Base-by-base conservation (phyloP, 129 eudicot genomes). In the Flaveria trinervia region DNA sequence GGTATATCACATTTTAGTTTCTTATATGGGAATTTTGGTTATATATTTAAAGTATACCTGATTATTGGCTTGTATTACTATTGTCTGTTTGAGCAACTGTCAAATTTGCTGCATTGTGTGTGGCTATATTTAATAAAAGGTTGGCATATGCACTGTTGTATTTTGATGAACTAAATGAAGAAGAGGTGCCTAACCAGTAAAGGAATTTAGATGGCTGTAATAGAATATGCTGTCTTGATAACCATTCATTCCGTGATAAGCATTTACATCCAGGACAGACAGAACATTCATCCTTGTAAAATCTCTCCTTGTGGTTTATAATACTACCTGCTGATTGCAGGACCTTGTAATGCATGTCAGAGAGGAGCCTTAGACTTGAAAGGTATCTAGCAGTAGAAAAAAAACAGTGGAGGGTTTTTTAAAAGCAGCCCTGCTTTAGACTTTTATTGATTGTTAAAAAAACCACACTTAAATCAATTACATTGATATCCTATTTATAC, bases 1-100 rank as follows among this genome's bases (percentile, higher is more conserved):
- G 96, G 98, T 94, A 79, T 68, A 68, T 67, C 36, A 3, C 36
- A 26, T 26, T 26, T 26, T 2, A 30, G 36, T 30, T 30, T 30
- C 36, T 30, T 44, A 50, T 48, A 39, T 15, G 55, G 22, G 39
- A 52, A 9, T 0, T 39, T 78, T 2, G 23, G 12, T 78, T 26
- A 48, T 77, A 55, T 22, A 15, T 67, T 41, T 15, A 77, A 39
- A 28, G 11, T 77, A 6, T 52, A 18, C 15, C n/a, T 59, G 70
- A 57, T 0, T 74, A 20, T 62, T 17, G 41, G 41, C 67, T 25
- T 61, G 13, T 61, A 25, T 5, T 65, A 61, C 70, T 45, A 25
- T 23, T 23, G 1, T 60, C 48, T 25, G 28, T 60, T 12, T 60
- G 41, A 61, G 71, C 66, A 44, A 10, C 44, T 26, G 33, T 17